Base-by-base conservation (phyloP, 2,329 filamentous ascomycete species). In the Neopestalotiopsis sp. region DNA sequence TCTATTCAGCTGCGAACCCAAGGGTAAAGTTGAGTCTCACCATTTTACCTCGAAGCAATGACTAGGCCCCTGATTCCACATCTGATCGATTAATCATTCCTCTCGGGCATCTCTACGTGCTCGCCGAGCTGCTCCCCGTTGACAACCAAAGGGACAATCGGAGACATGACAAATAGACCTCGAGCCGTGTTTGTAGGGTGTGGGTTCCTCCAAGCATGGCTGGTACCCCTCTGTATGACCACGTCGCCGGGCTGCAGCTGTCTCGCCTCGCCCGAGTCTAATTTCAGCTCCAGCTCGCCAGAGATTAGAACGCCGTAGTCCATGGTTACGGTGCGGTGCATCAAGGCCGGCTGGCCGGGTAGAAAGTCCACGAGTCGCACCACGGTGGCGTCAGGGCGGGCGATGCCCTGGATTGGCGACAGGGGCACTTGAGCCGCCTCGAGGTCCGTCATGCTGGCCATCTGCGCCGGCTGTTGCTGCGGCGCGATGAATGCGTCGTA, bases 261-360 rank as follows among this genome's bases (percentile, higher is more conserved):
- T 13, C 70, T 65, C 4, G 17, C 28, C 67, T 72, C 67, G 13
- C 70, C 70, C 7, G 65, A 67, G 59, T 68, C 69, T 14, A 72
- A 63, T 12, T 40, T 49, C 9, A 70, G 61, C 53, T 72, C 63
- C 14, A 68, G 14, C 65, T 68, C 70, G 28, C 70, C 70, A 42
- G 70, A 67, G n/a, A 68, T 20, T 5, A 69, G 17, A 5, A 68
- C 61, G 34, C 67, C 63, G 61, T 68, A 72, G 58, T 70, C 67
- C 13, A 72, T 67, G 45, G 67, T 68, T 3, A 72, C 17, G 42
- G 69, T 69, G 14, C 69, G 70, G 66, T 72, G 70, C 58, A 71
- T 40, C 7, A 69, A 58, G 13, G 61, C 61, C 32, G 28, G n/a
- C 6, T 12, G 17, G 6, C 59, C 70, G 1, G 70, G 70, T 0